Evolutionary conservation across 2,329 filamentous ascomycete species (phyloP), one percentile per base, ranked within the genome.

Genomic region (Arthrobotrys musiformis): DNA sequence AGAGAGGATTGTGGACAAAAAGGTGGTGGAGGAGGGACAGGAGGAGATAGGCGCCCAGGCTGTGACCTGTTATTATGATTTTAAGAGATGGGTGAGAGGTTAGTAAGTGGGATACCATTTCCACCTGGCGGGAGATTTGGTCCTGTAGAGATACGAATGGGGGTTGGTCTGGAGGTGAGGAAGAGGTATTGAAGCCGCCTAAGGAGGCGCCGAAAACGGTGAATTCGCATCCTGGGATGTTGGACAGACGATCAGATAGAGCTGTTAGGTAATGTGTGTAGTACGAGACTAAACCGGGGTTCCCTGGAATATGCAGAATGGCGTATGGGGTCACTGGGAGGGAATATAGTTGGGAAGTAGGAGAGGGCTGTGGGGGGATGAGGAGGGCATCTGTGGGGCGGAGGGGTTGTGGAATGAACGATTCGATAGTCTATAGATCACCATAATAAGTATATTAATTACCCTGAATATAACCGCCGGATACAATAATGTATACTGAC

Each of bases 241-340:
- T 28, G 9, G 72, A 76, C 15, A 76, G 72, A 35, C 66, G 30
- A 26, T 60, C 4, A 52, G 89, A 85, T 1, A 93, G 84, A 13
- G 86, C 85, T 0, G 84, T 85, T 9, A 93, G 85, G 82, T 93
- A 94, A 46, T 87, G 86, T 74, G 84, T 84, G 83, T 94, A 94
- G 86, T 92, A 94, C 64, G 87, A 88, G 58, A 93, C 87, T n/a
- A 93, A 85, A 6, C 92, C 92, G 5, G 92, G 92, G 79, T 94
- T 94, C 17, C 92, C 92, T 22, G 90, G 88, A 37, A 94, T 86
- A 83, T 92, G 90, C 84, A 89, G 93, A 80, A 94, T 85, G 56
- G 93, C 86, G 76, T 85, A 76, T 30, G 54, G 26, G 9, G 68
- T 48, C 13, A 63, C 40, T 2, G 64, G 54, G 22, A 64, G 28